Evolutionary conservation across 129 eudicot species (phyloP).

Genomic region (Calendula officinalis): DNA sequence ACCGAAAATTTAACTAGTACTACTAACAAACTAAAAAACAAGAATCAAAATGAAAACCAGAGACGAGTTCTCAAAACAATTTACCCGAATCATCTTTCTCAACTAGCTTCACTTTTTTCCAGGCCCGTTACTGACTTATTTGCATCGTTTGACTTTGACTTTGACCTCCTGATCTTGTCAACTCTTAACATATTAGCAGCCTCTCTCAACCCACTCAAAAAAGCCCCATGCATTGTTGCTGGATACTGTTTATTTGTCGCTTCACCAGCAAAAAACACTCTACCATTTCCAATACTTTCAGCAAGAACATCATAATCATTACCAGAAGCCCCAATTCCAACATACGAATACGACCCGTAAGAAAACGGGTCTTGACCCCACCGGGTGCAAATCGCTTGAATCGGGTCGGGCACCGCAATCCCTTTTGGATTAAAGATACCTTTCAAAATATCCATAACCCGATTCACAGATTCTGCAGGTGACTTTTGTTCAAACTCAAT

Average conservation of each 20-base stretch:
- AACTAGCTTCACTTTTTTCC: constrained; percentile 20
- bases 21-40: too few species aligned
- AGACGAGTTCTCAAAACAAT: too few species aligned
- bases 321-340: constrained; percentile 91
- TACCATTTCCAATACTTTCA: constrained; percentile 72
- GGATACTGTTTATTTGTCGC: constrained; percentile 96
- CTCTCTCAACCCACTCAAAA: constrained; percentile 97
- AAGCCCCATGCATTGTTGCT: constrained; percentile 99
- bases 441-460: constrained; percentile 75
- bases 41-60: too few species aligned
- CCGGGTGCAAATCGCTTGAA: constrained; percentile 90
- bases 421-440: constrained; percentile 94
- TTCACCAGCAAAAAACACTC: constrained; percentile 96
- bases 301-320: constrained; percentile 94
- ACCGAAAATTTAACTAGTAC: too few species aligned
- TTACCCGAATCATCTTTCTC: constrained; percentile 29
- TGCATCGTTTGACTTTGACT: neutral
- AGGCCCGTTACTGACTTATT: constrained; percentile 24
- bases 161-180: constrained; percentile 37
- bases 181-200: constrained; percentile 86
- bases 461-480: constrained; percentile 68
- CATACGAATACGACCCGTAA: constrained; percentile 90
- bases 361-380: constrained; percentile 95
- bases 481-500: constrained; percentile 71
- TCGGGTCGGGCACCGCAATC: constrained; percentile 89